A percentile compares a stretch with the other conserved stretches of the same genome.
phyloP scores from a whole-genome alignment of 140 eudicot species.

The Senecio squalidus region DNA sequence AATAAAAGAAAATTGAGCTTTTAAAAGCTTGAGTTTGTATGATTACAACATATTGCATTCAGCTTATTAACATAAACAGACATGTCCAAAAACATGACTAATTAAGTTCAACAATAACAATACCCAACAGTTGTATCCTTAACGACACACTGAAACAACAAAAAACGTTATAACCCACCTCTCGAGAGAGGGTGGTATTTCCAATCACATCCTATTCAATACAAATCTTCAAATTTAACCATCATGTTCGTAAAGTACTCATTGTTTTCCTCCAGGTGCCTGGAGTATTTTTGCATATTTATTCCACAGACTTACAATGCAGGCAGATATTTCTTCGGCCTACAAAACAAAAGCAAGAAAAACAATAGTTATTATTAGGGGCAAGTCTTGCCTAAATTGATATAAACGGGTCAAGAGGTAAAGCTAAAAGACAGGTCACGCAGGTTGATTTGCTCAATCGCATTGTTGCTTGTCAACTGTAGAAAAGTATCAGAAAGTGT shows the following conservation, averaged over 20 bases:
- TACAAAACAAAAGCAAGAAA: slow-evolving; percentile 11
- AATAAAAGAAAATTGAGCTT: not conserved
- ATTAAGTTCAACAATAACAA: slow-evolving; percentile 15
- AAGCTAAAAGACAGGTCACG: too few species aligned
- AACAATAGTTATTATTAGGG: too few species aligned
- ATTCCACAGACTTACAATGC: slow-evolving; percentile 25
- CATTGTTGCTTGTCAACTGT: too few species aligned
- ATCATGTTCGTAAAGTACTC: slow-evolving; percentile 12
- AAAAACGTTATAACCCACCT: slow-evolving; percentile 25
- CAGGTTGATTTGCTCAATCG: too few species aligned
- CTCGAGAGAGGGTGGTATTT: slow-evolving; percentile 25
- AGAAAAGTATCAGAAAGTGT: too few species aligned
- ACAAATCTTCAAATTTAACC: slow-evolving; percentile 18
- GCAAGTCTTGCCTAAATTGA: too few species aligned
- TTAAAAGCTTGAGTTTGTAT: not conserved
- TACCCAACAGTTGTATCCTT: slow-evolving; percentile 26
- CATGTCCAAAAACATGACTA: slow-evolving; percentile 12
- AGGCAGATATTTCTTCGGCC: not conserved
- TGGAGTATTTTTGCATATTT: slow-evolving; percentile 30
- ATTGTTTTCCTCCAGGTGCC: slow-evolving; percentile 18
- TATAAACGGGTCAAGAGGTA: too few species aligned
- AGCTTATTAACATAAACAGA: slow-evolving; percentile 27
- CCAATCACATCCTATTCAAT: slow-evolving; percentile 18
- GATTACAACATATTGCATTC: slow-evolving; percentile 17
- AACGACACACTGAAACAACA: slow-evolving; percentile 26